These are phyloP conservation scores for Pythium rishiriense DNA, from an alignment of 352 stramenopile genomes.

Conservation along the genomic window DNA sequence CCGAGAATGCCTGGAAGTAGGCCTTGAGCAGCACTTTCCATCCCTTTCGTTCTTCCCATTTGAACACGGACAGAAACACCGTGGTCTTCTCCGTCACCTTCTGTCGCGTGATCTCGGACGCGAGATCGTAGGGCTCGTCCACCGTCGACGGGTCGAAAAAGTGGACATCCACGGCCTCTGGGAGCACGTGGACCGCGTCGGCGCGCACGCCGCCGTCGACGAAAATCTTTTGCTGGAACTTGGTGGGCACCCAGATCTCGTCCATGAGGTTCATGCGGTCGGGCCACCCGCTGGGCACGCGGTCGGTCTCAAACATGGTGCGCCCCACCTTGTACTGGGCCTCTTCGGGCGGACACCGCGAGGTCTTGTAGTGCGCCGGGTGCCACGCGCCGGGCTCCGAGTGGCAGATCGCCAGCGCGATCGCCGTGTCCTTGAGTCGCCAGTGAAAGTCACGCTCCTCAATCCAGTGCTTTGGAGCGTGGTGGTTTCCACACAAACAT, in stretches of 20 bases:
- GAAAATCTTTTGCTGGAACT: slow-evolving; percentile 82
- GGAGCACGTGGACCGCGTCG: slow-evolving; percentile 69
- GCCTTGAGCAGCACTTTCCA: slow-evolving; percentile 86
- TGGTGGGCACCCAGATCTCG: slow-evolving; percentile 93
- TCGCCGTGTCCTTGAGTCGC: slow-evolving; percentile 36
- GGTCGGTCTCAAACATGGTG: slow-evolving; percentile 96
- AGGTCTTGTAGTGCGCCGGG: slow-evolving; percentile 69
- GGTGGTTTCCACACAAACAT: neutral
- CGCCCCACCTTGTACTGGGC: slow-evolving; percentile 75
- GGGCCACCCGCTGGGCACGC: slow-evolving; percentile 87
- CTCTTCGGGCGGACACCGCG: slow-evolving; percentile 53
- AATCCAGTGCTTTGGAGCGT: slow-evolving; percentile 64
- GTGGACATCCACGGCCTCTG: slow-evolving; percentile 87
- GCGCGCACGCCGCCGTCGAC: slow-evolving; percentile 52
- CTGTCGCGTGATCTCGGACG: slow-evolving; percentile 26
- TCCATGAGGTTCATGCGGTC: slow-evolving; percentile 90
- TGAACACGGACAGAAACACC: slow-evolving; percentile 93
- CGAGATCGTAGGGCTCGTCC: slow-evolving; percentile 48
- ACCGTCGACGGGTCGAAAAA: slow-evolving; percentile 81
- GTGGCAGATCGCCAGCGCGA: slow-evolving; percentile 88
- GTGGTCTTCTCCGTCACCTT: slow-evolving; percentile 47
- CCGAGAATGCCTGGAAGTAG: slow-evolving; percentile 79
- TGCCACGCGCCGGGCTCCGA: slow-evolving; percentile 93
- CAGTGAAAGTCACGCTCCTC: slow-evolving; percentile 73
- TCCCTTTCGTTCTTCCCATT: slow-evolving; percentile 93